A percentile compares a stretch with the other conserved stretches of the same genome.
phyloP scores from a whole-genome alignment of 352 stramenopile genomes.

The Phytopythium sindhum region DNA sequence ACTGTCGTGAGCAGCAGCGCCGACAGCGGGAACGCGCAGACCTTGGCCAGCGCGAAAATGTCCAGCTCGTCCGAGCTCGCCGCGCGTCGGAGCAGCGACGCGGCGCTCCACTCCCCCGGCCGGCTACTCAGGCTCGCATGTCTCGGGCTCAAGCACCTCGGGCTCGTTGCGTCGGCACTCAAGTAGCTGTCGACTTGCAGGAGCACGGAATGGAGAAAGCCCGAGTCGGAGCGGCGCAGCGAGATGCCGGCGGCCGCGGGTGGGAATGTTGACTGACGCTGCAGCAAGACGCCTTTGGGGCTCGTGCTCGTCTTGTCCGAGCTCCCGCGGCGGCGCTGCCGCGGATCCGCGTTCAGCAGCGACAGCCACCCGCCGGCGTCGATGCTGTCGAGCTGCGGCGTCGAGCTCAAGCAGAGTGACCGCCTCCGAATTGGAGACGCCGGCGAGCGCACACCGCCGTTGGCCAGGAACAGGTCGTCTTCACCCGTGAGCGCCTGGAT shows the following conservation, averaged over 20 bases:
- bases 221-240: conserved; percentile 47
- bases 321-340: conserved; percentile 6
- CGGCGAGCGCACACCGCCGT: conserved; percentile 4
- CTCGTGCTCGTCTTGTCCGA: background rate
- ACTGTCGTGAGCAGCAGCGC: conserved; percentile 61
- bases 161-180: background rate
- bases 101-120: conserved; percentile 31
- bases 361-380: conserved; percentile 43
- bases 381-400: conserved; percentile 15
- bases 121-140: background rate
- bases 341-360: conserved; percentile 47
- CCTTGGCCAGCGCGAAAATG: conserved; percentile 40
- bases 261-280: conserved; percentile 1
- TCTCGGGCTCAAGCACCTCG: background rate
- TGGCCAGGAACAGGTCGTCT: conserved; percentile 54
- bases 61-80: conserved; percentile 42
- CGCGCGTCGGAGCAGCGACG: conserved; percentile 31
- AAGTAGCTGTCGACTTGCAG: conserved; percentile 49
- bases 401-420: background rate
- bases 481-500: conserved; percentile 64
- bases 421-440: background rate
- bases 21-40: conserved; percentile 53
- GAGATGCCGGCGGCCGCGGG: conserved; percentile 16
- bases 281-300: background rate
- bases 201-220: conserved; percentile 47